A percentile compares a stretch with the other conserved stretches of the same genome.
These are phyloP conservation scores for Sugiyamaella novakii DNA, from an alignment of 1,139 yeast species.

Conservation along the genomic window DNA sequence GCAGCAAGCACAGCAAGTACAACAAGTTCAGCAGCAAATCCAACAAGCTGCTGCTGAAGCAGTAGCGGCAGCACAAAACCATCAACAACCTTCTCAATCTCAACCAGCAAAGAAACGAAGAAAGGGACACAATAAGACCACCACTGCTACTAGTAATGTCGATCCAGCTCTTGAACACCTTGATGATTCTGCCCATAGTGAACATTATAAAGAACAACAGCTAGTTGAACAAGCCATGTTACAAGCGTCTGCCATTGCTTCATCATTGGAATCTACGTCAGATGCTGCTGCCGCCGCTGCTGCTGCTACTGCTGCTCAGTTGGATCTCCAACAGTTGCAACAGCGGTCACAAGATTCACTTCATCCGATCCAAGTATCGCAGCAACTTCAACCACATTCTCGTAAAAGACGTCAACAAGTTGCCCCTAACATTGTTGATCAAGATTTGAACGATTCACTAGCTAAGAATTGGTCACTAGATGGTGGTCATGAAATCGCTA, in stretches of 20 bases:
- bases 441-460: slow-evolving; percentile 18
- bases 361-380: slow-evolving; percentile 4
- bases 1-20: no score
- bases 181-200: slow-evolving; percentile 22
- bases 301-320: slow-evolving; percentile 13
- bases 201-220: slow-evolving; percentile 29
- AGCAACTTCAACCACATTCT: slow-evolving; percentile 4
- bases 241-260: slow-evolving; percentile 36
- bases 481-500: slow-evolving; percentile 34
- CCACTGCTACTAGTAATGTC: slow-evolving; percentile 23
- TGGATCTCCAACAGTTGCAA: slow-evolving; percentile 4
- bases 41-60: slow-evolving; percentile 8
- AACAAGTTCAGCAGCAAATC: background rate
- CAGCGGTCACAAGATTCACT: slow-evolving; percentile 5
- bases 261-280: slow-evolving; percentile 20
- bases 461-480: slow-evolving; percentile 27
- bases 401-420: slow-evolving; percentile 2
- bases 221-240: slow-evolving; percentile 36
- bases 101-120: slow-evolving; percentile 7
- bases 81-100: slow-evolving; percentile 16
- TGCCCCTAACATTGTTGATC: background rate
- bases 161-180: slow-evolving; percentile 29
- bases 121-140: background rate
- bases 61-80: slow-evolving; percentile 6
- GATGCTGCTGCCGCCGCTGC: slow-evolving; percentile 14